Conservation (phyloP, 345 rosid genomes). For the Leavenworthia alabamica region DNA sequence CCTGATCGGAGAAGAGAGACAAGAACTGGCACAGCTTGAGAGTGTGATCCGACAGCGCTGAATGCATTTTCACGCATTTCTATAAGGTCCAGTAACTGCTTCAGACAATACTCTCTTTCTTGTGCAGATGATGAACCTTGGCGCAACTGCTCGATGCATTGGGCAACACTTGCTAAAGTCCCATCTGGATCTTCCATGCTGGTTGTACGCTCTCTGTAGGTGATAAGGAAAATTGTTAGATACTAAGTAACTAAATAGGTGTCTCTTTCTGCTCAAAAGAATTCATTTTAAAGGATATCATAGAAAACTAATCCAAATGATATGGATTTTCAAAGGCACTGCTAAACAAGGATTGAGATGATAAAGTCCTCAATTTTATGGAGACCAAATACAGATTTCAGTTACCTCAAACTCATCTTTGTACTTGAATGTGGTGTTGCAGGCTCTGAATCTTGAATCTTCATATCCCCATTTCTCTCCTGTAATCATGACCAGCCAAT, state of each 20-base stretch:
- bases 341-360: neutral
- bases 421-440: constrained; percentile 82
- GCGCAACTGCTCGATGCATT: constrained; percentile 95
- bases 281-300: neutral
- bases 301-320: neutral
- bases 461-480: constrained; percentile 82
- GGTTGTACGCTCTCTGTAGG: constrained; percentile 74
- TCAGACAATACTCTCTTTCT: constrained; percentile 83
- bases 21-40: constrained; percentile 99
- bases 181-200: constrained; percentile 99
- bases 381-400: neutral
- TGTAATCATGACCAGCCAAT: constrained; percentile 34
- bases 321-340: neutral
- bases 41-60: constrained; percentile 99
- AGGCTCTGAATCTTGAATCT: constrained; percentile 91
- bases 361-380: neutral
- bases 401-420: constrained; percentile 80
- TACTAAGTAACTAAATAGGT: neutral
- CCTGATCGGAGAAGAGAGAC: constrained; percentile 99
- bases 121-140: constrained; percentile 80
- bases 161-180: constrained; percentile 97
- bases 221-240: constrained; percentile 24
- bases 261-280: no score
- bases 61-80: constrained; percentile 92
- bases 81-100: constrained; percentile 87